Base-by-base conservation (phyloP, 2,329 filamentous ascomycete species). In the Lachnellula occidentalis region DNA sequence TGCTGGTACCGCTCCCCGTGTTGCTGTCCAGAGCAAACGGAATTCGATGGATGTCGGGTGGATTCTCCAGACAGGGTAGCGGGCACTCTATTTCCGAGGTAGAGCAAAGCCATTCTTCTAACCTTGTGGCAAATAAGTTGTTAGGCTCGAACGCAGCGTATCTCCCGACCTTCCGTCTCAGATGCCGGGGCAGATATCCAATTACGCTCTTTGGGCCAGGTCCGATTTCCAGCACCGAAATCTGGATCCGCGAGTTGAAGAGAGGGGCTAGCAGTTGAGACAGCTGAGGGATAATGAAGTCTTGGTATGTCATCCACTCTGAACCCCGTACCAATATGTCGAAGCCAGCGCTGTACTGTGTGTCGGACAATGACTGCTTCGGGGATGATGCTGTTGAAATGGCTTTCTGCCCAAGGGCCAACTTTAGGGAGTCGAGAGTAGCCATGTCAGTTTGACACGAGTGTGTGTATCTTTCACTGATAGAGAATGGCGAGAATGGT, bases 141-240 rank as follows among this genome's bases (percentile, higher is more conserved):
- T 61, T 63, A 21, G 59, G 61, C 53, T 61, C 81, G 54, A 77
- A 78, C 19, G 81, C 81, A 55, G 65, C 63, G 61, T 85, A 85
- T 61, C 47, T 74, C 7, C n/a, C 70, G 54, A 85, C 66, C 46
- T 73, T 77, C 5, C 58, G 61, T 66, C 72, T 75, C 37, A 76
- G 48, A 57, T 27, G 31, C 8, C 34, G 14, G 3, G 81, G 77
- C 17, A 86, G 68, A 62, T 72, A 49, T 53, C 69, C 76, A 47
- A 86, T 70, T 6, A 86, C 61, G 60, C 73, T 84, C 65, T 75
- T 71, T 0, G 78, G 75, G 8, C 82, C 82, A 0, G 83, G 79
- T 58, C 80, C 80, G 48, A 85, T 78, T 61, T 86, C 83, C 5
- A 86, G 71, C 15, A 77, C 74, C 3, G 81, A 83, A 57, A 85